Percentiles rank a stretch among this genome's conserved stretches.
Evolutionary conservation across 148 eudicot species (phyloP).

Genomic region (Beta vulgaris): DNA sequence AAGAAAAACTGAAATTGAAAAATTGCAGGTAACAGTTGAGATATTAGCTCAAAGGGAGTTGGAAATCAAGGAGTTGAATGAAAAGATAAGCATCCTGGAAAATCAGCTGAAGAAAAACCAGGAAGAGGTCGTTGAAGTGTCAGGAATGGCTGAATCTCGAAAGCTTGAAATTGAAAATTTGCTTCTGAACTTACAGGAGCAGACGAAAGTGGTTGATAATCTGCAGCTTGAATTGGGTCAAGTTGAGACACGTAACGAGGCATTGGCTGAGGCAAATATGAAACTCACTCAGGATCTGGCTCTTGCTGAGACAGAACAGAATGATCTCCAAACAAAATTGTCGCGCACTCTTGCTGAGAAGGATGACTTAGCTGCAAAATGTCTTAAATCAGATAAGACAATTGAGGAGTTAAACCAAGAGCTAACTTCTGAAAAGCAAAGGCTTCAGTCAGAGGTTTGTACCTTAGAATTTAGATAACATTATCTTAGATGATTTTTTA

Average conservation of each 20-base stretch:
- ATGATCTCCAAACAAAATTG: slow-evolving; percentile 47
- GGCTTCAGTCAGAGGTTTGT: slow-evolving; percentile 65
- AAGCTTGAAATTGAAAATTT: slow-evolving; percentile 26
- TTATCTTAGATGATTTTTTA: background rate
- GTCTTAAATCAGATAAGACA: slow-evolving; percentile 41
- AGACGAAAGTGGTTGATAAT: slow-evolving; percentile 26
- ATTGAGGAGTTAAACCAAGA: slow-evolving; percentile 61
- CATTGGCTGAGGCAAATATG: slow-evolving; percentile 49
- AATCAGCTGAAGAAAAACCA: slow-evolving; percentile 17
- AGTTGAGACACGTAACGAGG: slow-evolving; percentile 48
- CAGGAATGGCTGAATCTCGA: slow-evolving; percentile 28
- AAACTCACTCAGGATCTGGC: slow-evolving; percentile 65
- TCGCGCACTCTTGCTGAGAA: slow-evolving; percentile 48
- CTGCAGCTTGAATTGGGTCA: slow-evolving; percentile 32
- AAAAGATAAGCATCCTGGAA: slow-evolving; percentile 16
- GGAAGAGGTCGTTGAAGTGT: slow-evolving; percentile 16
- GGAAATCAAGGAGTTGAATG: slow-evolving; percentile 26
- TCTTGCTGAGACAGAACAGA: slow-evolving; percentile 46
- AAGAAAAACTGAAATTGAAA: slow-evolving; percentile 47
- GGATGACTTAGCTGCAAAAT: slow-evolving; percentile 46
- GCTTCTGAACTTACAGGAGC: slow-evolving; percentile 26
- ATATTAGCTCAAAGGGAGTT: slow-evolving; percentile 31
- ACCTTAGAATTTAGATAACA: background rate
- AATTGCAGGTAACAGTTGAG: slow-evolving; percentile 31
- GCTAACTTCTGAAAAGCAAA: slow-evolving; percentile 61